Percentiles rank a stretch among this genome's conserved stretches.
Evolutionary conservation across 805 yeast genomes (phyloP).

Genomic region (Spathaspora boniae): DNA sequence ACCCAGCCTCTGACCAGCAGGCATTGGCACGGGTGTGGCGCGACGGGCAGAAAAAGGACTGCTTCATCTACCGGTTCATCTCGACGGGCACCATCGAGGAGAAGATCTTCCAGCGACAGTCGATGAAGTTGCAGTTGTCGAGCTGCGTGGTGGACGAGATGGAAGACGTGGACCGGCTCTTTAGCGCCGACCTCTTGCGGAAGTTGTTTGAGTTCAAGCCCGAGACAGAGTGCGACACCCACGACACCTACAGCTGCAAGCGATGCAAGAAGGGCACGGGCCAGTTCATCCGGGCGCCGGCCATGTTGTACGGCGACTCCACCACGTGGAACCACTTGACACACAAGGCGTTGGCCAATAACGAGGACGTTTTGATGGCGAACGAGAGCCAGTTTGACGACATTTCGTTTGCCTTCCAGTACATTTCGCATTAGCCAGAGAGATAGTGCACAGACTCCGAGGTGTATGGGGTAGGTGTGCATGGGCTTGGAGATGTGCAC

Average conservation of each 20-base stretch:
- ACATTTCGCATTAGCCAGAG: constrained; percentile 67
- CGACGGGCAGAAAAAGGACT: constrained; percentile 97
- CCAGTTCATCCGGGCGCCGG: constrained; percentile 65
- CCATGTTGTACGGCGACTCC: constrained; percentile 96
- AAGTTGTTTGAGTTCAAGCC: constrained; percentile 70
- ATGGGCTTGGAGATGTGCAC: not conserved
- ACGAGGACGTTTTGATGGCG: constrained; percentile 73
- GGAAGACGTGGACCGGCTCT: constrained; percentile 89
- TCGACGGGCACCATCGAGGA: constrained; percentile 96
- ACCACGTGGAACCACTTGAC: constrained; percentile 95
- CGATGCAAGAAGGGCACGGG: constrained; percentile 51
- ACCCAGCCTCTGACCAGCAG: constrained; percentile 97
- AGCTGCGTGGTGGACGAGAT: constrained; percentile 97
- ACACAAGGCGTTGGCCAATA: constrained; percentile 53
- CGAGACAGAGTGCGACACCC: constrained; percentile 80
- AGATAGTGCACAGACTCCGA: not conserved
- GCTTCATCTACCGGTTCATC: constrained; percentile 90
- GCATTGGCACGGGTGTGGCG: constrained; percentile 98
- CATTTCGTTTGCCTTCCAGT: constrained; percentile 86
- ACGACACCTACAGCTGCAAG: constrained; percentile 84
- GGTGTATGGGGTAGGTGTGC: constrained; percentile 3
- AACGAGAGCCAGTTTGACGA: constrained; percentile 70
- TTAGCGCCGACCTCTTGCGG: constrained; percentile 75
- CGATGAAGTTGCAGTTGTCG: constrained; percentile 87
- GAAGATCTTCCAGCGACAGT: constrained; percentile 91